Evolutionary conservation across 352 stramenopile species (phyloP).

Genomic region (Peronospora destructor): DNA sequence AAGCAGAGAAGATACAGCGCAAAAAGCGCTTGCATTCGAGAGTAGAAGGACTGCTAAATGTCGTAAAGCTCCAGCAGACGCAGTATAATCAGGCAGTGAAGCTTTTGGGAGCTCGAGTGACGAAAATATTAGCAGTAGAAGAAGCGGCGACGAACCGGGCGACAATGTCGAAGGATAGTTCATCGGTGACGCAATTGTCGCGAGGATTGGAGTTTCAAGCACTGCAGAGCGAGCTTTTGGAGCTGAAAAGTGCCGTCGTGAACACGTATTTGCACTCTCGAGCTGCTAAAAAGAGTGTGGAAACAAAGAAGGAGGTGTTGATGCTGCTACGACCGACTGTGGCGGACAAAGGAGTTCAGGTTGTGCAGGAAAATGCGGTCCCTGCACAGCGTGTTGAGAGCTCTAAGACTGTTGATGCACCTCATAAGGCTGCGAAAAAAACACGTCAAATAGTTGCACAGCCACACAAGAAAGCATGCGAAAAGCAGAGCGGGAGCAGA

Average conservation of each 20-base stretch:
- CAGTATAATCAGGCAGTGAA: slow-evolving; percentile 36
- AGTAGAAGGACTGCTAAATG: slow-evolving; percentile 25
- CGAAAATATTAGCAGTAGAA: slow-evolving; percentile 23
- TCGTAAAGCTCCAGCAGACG: slow-evolving; percentile 37
- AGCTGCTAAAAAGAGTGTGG: slow-evolving; percentile 10
- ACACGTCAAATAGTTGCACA: not conserved
- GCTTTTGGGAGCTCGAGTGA: slow-evolving; percentile 21
- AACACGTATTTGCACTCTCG: slow-evolving; percentile 25
- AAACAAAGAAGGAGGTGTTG: slow-evolving; percentile 13
- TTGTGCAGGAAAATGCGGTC: not conserved
- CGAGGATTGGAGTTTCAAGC: slow-evolving; percentile 27
- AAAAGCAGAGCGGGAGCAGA: slow-evolving; percentile 3
- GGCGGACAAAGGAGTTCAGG: slow-evolving; percentile 2
- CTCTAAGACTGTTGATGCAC: not conserved
- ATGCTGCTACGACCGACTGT: slow-evolving; percentile 14
- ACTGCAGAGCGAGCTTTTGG: slow-evolving; percentile 31
- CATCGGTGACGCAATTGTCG: slow-evolving; percentile 7
- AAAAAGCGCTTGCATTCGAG: slow-evolving; percentile 14
- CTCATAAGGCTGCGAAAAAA: not conserved
- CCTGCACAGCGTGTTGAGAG: not conserved
- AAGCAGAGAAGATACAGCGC: slow-evolving; percentile 17
- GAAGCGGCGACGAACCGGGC: slow-evolving; percentile 6
- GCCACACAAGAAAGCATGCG: not conserved
- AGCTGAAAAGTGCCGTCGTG: slow-evolving; percentile 32
- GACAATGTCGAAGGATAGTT: slow-evolving; percentile 3